phyloP scores from a whole-genome alignment of 163 green algal species.

The Prototheca wickerhamii region DNA sequence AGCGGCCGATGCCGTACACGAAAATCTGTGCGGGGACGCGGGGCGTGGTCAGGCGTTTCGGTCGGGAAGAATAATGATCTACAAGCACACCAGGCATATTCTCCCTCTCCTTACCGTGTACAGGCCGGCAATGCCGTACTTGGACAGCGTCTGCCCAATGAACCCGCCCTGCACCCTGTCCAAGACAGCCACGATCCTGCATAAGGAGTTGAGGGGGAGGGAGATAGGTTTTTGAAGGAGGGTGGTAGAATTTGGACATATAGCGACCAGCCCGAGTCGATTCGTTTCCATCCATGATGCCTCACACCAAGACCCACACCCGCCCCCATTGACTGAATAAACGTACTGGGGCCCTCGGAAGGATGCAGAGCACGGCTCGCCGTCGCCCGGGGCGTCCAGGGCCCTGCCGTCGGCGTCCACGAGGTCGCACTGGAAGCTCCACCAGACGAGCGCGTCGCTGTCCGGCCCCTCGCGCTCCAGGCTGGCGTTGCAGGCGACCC shows the following conservation, averaged over 20 bases:
- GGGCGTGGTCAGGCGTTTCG: not conserved
- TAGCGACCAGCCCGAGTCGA: too few relatives aligned
- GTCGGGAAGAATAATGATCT: not conserved
- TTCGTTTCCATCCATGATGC: not conserved
- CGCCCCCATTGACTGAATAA: not conserved
- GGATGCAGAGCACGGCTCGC: not conserved
- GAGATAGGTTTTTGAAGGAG: not conserved
- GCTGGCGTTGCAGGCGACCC: conserved; percentile 32
- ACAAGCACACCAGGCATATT: conserved; percentile 60
- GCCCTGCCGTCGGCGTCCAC: conserved; percentile 19
- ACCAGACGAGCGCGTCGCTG: conserved; percentile 20
- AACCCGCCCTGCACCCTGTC: conserved; percentile 70
- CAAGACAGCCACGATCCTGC: conserved; percentile 52
- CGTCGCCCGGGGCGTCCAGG: conserved; percentile 1
- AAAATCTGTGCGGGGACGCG: conserved; percentile 19
- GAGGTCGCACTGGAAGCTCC: conserved; percentile 28
- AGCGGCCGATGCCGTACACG: conserved; percentile 63
- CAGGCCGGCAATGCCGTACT: conserved; percentile 75
- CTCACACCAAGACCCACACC: not conserved
- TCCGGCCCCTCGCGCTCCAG: not conserved
- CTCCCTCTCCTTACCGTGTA: conserved; percentile 74
- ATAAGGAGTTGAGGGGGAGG: not conserved
- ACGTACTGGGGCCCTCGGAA: conserved; percentile 1
- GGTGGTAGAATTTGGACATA: too few relatives aligned
- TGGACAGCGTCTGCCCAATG: conserved; percentile 72